phyloP scores from a whole-genome alignment of 306 rosid genomes.

The Coriaria nepalensis region DNA sequence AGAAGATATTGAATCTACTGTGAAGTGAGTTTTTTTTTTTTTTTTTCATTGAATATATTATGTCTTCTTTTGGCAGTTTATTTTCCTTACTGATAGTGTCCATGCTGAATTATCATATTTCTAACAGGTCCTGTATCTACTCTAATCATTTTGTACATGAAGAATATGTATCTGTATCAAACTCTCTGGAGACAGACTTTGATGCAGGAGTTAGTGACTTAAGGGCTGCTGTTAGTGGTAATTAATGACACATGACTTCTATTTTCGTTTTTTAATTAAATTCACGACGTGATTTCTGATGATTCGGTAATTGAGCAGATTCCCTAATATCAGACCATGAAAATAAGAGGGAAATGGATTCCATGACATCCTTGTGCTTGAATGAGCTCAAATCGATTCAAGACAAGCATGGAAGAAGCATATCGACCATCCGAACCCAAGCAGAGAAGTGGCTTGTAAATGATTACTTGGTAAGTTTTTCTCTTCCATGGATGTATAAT shows the following conservation, averaged over 20 bases:
- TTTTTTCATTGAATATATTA: not conserved
- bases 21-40: slow-evolving; percentile 42
- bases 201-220: slow-evolving; percentile 30
- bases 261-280: not conserved
- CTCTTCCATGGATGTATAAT: not conserved
- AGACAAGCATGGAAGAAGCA: slow-evolving; percentile 38
- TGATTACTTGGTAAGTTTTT: slow-evolving; percentile 48
- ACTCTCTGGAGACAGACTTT: slow-evolving; percentile 32
- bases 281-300: slow-evolving; percentile 1
- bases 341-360: slow-evolving; percentile 57
- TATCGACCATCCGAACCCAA: slow-evolving; percentile 38
- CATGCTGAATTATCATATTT: not conserved
- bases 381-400: slow-evolving; percentile 42
- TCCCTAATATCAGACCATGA: slow-evolving; percentile 43
- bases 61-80: not conserved
- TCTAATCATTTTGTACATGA: slow-evolving; percentile 32
- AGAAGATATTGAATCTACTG: slow-evolving; percentile 38
- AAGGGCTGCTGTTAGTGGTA: slow-evolving; percentile 55
- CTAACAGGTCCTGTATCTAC: slow-evolving; percentile 39
- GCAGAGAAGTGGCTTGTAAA: slow-evolving; percentile 50
- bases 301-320: slow-evolving; percentile 26
- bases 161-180: slow-evolving; percentile 37
- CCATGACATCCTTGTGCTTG: slow-evolving; percentile 30
- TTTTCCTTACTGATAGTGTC: not conserved
- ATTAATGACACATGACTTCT: slow-evolving; percentile 8